A percentile compares a stretch with the other conserved stretches of the same genome.
These are phyloP conservation scores for Moesziomyces sp. DNA, from an alignment of 1,284 basidiomycete species.

Conservation along the genomic window DNA sequence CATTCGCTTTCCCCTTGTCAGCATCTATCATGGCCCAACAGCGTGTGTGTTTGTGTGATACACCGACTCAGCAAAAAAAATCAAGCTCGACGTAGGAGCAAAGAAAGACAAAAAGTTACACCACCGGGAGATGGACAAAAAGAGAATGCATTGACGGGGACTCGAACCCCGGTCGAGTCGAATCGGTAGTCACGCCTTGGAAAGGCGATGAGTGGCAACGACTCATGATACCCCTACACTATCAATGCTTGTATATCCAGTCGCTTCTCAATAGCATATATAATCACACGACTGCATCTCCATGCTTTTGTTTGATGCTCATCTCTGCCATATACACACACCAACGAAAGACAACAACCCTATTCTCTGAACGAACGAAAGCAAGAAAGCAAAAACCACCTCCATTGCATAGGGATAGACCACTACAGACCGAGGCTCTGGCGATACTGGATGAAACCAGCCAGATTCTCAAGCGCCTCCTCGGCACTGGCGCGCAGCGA, in stretches of 20 bases:
- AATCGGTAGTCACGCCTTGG: slow-evolving; percentile 22
- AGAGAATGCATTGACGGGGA: slow-evolving; percentile 54
- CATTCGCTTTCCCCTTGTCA: too few species aligned
- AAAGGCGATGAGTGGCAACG: slow-evolving; percentile 36
- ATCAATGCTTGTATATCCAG: slow-evolving; percentile 16
- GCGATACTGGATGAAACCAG: slow-evolving; percentile 88
- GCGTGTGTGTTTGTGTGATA: too few species aligned
- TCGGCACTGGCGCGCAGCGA: slow-evolving; percentile 70
- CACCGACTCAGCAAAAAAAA: not conserved
- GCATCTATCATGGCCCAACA: too few species aligned
- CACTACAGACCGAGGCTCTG: slow-evolving; percentile 26
- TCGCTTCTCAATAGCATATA: too few species aligned
- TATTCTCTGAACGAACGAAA: too few species aligned
- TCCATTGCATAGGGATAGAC: too few species aligned
- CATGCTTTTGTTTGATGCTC: too few species aligned
- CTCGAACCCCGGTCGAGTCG: slow-evolving; percentile 58
- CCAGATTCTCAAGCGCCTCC: slow-evolving; percentile 78
- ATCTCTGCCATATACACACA: not conserved
- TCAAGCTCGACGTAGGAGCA: not conserved
- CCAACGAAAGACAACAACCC: not conserved
- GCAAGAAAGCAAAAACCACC: too few species aligned
- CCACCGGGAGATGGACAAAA: slow-evolving; percentile 1
- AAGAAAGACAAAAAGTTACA: not conserved
- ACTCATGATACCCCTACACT: slow-evolving; percentile 51
- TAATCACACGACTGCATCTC: too few species aligned